Percentiles rank a stretch among this genome's conserved stretches.
Evolutionary conservation across 2,329 filamentous ascomycete species (phyloP).

Genomic region (Calonectria pseudoreteaudii): DNA sequence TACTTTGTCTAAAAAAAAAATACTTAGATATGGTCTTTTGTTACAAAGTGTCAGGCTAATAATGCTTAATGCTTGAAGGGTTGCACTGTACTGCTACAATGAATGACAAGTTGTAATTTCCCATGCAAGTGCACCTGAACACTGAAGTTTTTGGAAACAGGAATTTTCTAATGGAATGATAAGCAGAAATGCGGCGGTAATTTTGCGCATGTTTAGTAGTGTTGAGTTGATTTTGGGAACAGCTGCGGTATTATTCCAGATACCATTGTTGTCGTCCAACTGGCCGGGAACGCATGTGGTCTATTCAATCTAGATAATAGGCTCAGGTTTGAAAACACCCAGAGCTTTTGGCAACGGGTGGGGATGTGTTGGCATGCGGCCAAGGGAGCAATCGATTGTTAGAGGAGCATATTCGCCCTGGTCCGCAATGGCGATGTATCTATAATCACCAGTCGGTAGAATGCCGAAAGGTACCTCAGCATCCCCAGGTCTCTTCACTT

Average conservation of each 20-base stretch:
- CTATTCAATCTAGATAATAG: slow-evolving; percentile 32
- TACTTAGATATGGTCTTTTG: too few relatives aligned
- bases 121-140: not conserved
- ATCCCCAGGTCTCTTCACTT: not conserved
- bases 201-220: fast-evolving
- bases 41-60: too few relatives aligned
- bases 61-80: too few relatives aligned
- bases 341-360: not conserved
- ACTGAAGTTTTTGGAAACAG: not conserved
- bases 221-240: slow-evolving; percentile 1
- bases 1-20: too few relatives aligned
- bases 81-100: not conserved
- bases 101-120: not conserved
- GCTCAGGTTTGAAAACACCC: slow-evolving; percentile 17
- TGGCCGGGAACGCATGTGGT: not conserved
- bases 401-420: not conserved
- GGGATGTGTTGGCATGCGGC: fast-evolving
- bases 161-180: not conserved
- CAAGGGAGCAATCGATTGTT: not conserved
- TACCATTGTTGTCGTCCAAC: not conserved
- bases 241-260: not conserved
- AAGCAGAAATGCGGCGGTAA: not conserved
- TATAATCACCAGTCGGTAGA: not conserved
- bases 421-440: not conserved
- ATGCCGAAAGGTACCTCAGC: slow-evolving; percentile 11